Conservation (phyloP, 495 filamentous ascomycete species). For the Penicillium crystallinum region DNA sequence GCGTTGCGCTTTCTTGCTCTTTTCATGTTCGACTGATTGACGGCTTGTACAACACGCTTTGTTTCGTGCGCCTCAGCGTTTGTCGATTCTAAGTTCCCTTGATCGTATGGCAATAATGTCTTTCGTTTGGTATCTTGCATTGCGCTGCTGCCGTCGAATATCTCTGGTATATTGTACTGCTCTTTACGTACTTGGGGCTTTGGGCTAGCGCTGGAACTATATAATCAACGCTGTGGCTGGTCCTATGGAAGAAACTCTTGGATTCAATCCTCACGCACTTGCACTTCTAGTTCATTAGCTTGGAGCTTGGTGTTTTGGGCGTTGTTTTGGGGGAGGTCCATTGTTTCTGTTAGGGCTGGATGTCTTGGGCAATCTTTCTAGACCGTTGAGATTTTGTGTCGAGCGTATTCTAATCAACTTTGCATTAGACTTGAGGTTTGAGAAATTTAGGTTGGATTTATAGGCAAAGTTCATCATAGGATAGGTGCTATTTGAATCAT, state of each 20-base stretch:
- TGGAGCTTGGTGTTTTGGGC: background rate
- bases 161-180: background rate
- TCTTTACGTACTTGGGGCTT: background rate
- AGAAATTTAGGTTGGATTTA: too few relatives aligned
- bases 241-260: background rate
- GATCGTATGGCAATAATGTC: slow-evolving; percentile 5
- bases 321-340: background rate
- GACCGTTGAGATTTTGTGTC: background rate
- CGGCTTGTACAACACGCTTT: slow-evolving; percentile 25
- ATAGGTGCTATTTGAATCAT: too few relatives aligned
- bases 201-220: background rate
- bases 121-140: slow-evolving; percentile 15
- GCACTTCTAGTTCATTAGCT: background rate
- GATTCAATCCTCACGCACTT: background rate
- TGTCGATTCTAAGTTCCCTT: slow-evolving; percentile 16
- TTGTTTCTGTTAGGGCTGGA: background rate
- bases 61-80: slow-evolving; percentile 23
- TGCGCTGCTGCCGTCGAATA: slow-evolving; percentile 3
- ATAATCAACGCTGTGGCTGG: background rate
- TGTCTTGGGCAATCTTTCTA: background rate
- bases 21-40: slow-evolving; percentile 21
- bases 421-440: background rate
- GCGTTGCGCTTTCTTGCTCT: slow-evolving; percentile 27
- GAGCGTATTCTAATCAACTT: background rate
- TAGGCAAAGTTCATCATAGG: too few relatives aligned